These are phyloP conservation scores for Drosera spatulata DNA, from an alignment of 179 eudicot species.

Conservation along the genomic window DNA sequence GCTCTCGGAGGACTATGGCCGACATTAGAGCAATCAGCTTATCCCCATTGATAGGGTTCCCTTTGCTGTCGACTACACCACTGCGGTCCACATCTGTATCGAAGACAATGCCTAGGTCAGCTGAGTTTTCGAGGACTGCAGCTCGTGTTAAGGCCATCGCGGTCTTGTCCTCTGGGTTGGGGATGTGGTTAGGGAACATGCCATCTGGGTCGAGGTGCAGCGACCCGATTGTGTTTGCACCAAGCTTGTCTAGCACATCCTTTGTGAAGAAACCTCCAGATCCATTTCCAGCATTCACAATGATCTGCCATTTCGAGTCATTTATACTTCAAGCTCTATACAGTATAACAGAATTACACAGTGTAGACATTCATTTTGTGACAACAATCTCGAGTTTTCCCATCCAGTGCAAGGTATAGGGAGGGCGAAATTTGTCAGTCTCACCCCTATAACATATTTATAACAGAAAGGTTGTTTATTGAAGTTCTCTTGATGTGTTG, in stretches of 20 bases:
- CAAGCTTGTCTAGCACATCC: constrained; percentile 84
- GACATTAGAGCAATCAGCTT: constrained; percentile 76
- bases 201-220: constrained; percentile 80
- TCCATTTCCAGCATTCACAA: constrained; percentile 93
- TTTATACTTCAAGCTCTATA: neutral
- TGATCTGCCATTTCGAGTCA: constrained; percentile 35
- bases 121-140: constrained; percentile 54
- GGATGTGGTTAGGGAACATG: constrained; percentile 96
- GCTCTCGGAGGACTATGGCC: constrained; percentile 64
- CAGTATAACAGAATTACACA: too few relatives aligned
- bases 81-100: constrained; percentile 95
- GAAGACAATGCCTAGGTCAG: constrained; percentile 84
- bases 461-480: too few relatives aligned
- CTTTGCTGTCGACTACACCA: constrained; percentile 70
- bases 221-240: constrained; percentile 91
- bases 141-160: constrained; percentile 76
- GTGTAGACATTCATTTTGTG: too few relatives aligned
- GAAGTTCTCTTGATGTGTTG: too few relatives aligned
- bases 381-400: too few relatives aligned
- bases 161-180: constrained; percentile 81
- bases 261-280: constrained; percentile 93
- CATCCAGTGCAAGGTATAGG: too few relatives aligned
- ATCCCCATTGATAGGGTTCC: constrained; percentile 86
- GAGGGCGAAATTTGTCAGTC: too few relatives aligned
- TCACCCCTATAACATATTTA: too few relatives aligned